Base-by-base conservation (phyloP, 2,329 filamentous ascomycete genomes). In the Arthroderma uncinatum region DNA sequence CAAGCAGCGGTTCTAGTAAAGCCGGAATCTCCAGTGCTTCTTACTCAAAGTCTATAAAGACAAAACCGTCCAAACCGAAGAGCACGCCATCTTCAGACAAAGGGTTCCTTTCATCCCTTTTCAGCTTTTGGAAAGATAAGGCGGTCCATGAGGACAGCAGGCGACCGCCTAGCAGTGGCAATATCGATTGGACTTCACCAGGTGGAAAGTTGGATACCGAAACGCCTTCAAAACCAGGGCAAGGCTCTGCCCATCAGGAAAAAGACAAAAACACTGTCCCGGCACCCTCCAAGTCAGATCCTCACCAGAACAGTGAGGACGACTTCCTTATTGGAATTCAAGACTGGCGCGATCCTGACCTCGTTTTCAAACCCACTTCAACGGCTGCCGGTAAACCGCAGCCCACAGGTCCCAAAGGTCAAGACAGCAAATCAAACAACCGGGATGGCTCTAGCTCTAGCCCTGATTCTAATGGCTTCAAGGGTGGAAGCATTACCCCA, bases 271-370 rank as follows among this genome's bases (percentile, higher is more conserved):
- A 8, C 59, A 48, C 60, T 44, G 58, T 23, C 57, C 59, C 53
- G 23, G 60, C 21, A 33, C 57, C 33, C 53, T 2, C 55, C 10
- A 63, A 65, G 6, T 54, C 64, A 1, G 66, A 64, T n/a, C 58
- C 55, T 6, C 60, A 64, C 33, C 59, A 64, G n/a, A 63, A 64
- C 19, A 64, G 63, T 40, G 58, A 63, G 9, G 72, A 73, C 61
- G 85, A 89, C 67, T 92, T 91, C 67, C 79, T 87, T 47, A 91
- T 92, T 64, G 88, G 87, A n/a, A 83, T 90, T 10, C 86, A 93
- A 62, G 88, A 93, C 67, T 92, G 88, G 88, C 81, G 87, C 62
- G 88, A 93, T 68, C 85, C 87, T 4, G 87, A 89, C 67, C 73
- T 89, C 16, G 75, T 89, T 21, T 53, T 40, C 16, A 55, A 50